Percentiles rank a stretch among this genome's conserved stretches.
phyloP scores from a whole-genome alignment of 768 basidiomycete genomes.

The Leccinum rimulosum region DNA sequence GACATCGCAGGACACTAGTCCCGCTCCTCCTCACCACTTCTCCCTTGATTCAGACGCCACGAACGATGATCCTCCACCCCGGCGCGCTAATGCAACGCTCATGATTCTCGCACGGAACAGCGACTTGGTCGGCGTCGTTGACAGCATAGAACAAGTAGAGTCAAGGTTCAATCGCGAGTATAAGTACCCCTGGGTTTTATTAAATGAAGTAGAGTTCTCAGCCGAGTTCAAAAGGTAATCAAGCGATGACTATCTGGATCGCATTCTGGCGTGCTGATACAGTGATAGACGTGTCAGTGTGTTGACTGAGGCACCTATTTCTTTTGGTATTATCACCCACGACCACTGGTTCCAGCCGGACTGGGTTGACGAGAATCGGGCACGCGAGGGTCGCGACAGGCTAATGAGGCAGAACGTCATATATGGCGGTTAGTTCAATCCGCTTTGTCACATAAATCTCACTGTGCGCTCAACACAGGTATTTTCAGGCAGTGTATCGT shows the following conservation, averaged over 20 bases:
- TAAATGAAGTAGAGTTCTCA: conserved; percentile 60
- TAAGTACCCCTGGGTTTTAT: conserved; percentile 60
- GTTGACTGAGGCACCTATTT: conserved; percentile 41
- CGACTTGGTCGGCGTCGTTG: conserved; percentile 43
- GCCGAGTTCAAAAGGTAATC: conserved; percentile 49
- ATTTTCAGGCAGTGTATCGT: conserved; percentile 44
- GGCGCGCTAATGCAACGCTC: conserved; percentile 57
- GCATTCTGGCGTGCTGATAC: conserved; percentile 10
- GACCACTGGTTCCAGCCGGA: conserved; percentile 71
- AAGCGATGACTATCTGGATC: not conserved
- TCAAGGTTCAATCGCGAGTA: conserved; percentile 55
- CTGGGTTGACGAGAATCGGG: conserved; percentile 69
- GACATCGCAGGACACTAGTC: not conserved
- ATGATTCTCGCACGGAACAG: conserved; percentile 52
- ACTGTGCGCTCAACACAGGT: not conserved
- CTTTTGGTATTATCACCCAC: conserved; percentile 56
- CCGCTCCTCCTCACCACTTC: conserved; percentile 5
- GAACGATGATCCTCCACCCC: not conserved
- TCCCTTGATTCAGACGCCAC: not conserved
- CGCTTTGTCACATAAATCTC: not conserved
- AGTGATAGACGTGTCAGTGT: conserved; percentile 31
- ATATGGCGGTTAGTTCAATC: conserved; percentile 43
- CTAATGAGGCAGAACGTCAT: conserved; percentile 49
- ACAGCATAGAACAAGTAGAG: conserved; percentile 54
- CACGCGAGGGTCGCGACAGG: conserved; percentile 47